These are phyloP conservation scores for Neopestalotiopsis sp. DNA, from an alignment of 2,329 filamentous ascomycete genomes.

Conservation along the genomic window DNA sequence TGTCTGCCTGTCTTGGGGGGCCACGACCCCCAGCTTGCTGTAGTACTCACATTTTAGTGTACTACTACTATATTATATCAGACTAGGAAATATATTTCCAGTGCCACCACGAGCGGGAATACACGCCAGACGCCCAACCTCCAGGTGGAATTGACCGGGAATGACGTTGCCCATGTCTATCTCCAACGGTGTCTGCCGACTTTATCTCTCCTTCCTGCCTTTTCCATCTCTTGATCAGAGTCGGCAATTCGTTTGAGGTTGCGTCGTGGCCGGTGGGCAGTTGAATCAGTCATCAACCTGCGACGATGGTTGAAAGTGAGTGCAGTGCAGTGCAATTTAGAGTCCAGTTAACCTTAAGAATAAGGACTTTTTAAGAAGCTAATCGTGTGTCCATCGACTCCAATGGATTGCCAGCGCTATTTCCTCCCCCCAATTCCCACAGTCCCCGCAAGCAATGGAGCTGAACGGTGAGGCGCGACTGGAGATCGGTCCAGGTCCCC, in stretches of 20 bases:
- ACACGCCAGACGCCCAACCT: not conserved
- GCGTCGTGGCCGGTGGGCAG: not conserved
- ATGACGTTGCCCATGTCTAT: not conserved
- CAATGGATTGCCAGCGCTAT: not conserved
- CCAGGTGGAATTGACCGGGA: not conserved
- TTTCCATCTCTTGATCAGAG: not conserved
- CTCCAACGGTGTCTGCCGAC: not conserved
- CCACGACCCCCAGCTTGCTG: too few species aligned
- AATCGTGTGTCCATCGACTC: too few species aligned
- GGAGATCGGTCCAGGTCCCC: not conserved
- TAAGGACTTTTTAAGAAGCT: conserved; percentile 2
- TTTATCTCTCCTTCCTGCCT: not conserved
- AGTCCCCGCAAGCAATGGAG: not conserved
- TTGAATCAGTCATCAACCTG: conserved; percentile 4
- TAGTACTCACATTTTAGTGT: too few species aligned
- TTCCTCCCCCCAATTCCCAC: not conserved
- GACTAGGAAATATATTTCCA: not conserved
- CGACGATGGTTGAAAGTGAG: not conserved
- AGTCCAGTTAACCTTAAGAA: conserved; percentile 13
- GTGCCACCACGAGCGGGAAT: not conserved
- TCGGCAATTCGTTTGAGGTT: not conserved
- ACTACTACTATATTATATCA: not conserved
- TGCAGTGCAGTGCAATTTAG: not conserved
- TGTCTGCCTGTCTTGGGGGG: not conserved
- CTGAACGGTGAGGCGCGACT: conserved; percentile 1